A percentile compares a stretch with the other conserved stretches of the same genome.
These are phyloP conservation scores for Guadua angustifolia DNA, from an alignment of 176 grass and related monocot species.

Conservation along the genomic window DNA sequence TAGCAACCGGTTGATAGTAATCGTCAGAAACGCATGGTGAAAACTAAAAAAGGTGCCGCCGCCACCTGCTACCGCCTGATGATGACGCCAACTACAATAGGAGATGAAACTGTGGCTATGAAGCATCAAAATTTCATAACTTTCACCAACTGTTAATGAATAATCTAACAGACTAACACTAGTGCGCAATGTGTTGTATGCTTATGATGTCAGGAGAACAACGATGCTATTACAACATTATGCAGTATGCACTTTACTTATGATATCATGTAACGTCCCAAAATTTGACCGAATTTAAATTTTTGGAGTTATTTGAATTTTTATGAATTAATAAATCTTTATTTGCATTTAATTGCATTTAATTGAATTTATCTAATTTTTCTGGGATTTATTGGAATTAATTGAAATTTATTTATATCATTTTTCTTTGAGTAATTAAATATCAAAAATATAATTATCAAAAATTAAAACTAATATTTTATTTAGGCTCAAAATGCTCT, in stretches of 20 bases:
- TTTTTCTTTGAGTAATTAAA: too few relatives aligned
- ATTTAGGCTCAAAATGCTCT: too few relatives aligned
- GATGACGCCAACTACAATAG: not conserved
- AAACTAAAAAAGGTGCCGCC: not conserved
- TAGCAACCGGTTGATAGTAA: not conserved
- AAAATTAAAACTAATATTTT: too few relatives aligned
- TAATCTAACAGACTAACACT: not conserved
- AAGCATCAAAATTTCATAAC: not conserved
- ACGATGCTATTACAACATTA: not conserved
- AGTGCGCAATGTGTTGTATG: not conserved
- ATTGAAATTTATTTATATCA: too few relatives aligned
- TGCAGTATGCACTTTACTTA: not conserved
- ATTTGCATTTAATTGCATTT: too few relatives aligned
- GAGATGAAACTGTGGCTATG: not conserved
- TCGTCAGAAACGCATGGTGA: not conserved
- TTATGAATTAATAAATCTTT: too few relatives aligned
- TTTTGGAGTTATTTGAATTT: too few relatives aligned
- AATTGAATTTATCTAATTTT: too few relatives aligned
- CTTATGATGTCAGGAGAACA: not conserved
- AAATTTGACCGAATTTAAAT: too few relatives aligned
- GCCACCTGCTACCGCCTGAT: not conserved
- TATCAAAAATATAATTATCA: too few relatives aligned
- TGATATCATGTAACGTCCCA: too few relatives aligned
- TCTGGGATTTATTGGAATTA: too few relatives aligned
- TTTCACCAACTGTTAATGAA: not conserved